Evolutionary conservation across 2,329 filamentous ascomycete species (phyloP).

Genomic region (Escovopsis sp.): DNA sequence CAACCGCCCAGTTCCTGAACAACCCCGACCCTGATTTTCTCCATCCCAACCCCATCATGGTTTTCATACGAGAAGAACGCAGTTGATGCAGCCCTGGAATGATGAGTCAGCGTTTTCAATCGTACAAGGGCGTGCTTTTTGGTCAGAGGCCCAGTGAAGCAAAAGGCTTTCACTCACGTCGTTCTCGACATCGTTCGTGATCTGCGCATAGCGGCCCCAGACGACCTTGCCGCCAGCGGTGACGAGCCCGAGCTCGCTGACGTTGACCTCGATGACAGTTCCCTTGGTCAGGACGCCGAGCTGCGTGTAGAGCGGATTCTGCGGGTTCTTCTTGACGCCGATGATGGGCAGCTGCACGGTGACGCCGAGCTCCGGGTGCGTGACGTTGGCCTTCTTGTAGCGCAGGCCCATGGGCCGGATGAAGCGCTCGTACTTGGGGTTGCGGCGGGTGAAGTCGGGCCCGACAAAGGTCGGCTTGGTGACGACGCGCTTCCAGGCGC

Average conservation of each 20-base stretch:
- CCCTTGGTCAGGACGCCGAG: constrained; percentile 80
- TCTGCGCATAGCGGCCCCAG: constrained; percentile 64
- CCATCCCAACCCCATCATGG: not conserved
- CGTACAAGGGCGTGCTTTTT: too few relatives aligned
- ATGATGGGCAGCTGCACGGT: constrained; percentile 79
- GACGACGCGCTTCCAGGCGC: constrained; percentile 59
- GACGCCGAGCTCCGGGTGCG: constrained; percentile 65
- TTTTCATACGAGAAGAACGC: constrained; percentile 17
- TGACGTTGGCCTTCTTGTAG: constrained; percentile 39
- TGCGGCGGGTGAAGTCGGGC: constrained; percentile 72
- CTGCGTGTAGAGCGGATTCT: constrained; percentile 83
- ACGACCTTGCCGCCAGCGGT: constrained; percentile 87
- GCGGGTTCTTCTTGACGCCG: constrained; percentile 51
- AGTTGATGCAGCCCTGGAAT: constrained; percentile 24
- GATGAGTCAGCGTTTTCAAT: too few relatives aligned
- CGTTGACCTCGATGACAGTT: constrained; percentile 74
- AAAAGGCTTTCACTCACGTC: constrained; percentile 11
- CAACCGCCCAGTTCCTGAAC: not conserved
- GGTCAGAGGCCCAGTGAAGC: too few relatives aligned
- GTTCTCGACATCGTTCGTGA: constrained; percentile 32
- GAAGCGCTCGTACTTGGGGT: constrained; percentile 59
- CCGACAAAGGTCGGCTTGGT: constrained; percentile 61
- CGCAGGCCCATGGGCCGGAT: constrained; percentile 34
- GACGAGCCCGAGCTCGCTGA: constrained; percentile 77
- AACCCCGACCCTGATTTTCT: not conserved